Conservation (phyloP, 208 protist species). For the Crithidia bombi region DNA sequence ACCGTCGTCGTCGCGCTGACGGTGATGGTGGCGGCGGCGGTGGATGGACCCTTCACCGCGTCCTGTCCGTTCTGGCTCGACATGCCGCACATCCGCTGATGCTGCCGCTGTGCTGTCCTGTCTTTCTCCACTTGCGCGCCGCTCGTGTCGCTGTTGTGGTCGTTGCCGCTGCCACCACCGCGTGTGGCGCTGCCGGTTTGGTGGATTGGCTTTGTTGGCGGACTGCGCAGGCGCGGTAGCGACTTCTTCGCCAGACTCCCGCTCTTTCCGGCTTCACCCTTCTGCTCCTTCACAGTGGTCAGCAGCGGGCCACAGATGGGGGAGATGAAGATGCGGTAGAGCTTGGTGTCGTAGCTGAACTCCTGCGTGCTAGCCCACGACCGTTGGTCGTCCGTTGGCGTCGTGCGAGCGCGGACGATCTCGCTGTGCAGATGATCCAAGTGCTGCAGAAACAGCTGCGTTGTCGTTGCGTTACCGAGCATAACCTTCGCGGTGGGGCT, state of each 20-base stretch:
- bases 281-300: slow-evolving; percentile 58
- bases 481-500: slow-evolving; percentile 40
- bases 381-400: slow-evolving; percentile 36
- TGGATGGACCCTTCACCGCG: not conserved
- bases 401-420: slow-evolving; percentile 66
- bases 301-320: slow-evolving; percentile 69
- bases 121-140: not conserved
- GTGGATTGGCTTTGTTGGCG: not conserved
- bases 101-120: slow-evolving; percentile 9
- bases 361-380: slow-evolving; percentile 47
- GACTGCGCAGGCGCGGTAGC: not conserved
- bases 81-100: not conserved
- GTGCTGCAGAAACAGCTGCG: slow-evolving; percentile 41
- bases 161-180: not conserved
- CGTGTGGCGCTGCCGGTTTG: not conserved
- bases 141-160: not conserved
- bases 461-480: slow-evolving; percentile 44
- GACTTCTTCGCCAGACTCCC: slow-evolving; percentile 1
- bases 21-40: too few species aligned
- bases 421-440: slow-evolving; percentile 57
- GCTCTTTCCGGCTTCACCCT: slow-evolving; percentile 10
- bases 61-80: not conserved
- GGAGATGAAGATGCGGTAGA: slow-evolving; percentile 77
- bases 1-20: not conserved
- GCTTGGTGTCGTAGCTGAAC: slow-evolving; percentile 67